Percentiles rank a stretch among this genome's conserved stretches.
Evolutionary conservation across 225 moss, liverwort and hornwort genomes (phyloP).

Genomic region (Pseudisothecium myosuroides): DNA sequence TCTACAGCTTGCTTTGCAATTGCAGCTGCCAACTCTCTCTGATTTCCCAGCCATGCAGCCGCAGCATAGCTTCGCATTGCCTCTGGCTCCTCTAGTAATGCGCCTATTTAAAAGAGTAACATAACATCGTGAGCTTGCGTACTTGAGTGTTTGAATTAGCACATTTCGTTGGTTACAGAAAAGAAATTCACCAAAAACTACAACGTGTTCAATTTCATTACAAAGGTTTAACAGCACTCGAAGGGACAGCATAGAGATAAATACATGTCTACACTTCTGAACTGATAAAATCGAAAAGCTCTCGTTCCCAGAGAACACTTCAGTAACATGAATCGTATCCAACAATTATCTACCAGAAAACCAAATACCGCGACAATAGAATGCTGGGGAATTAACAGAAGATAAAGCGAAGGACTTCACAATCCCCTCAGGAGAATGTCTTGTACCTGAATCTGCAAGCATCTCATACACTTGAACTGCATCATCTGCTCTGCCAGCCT

Average conservation of each 20-base stretch:
- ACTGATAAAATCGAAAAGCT: not conserved
- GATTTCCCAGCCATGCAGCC: slow-evolving; percentile 64
- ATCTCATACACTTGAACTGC: slow-evolving; percentile 67
- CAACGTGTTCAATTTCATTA: not conserved
- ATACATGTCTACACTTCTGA: not conserved
- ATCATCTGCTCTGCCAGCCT: slow-evolving; percentile 55
- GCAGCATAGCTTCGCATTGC: slow-evolving; percentile 81
- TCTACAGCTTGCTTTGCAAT: slow-evolving; percentile 69
- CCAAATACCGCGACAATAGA: not conserved
- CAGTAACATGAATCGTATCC: not conserved
- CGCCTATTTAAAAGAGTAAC: slow-evolving; percentile 22
- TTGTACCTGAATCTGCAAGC: slow-evolving; percentile 48
- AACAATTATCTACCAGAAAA: not conserved
- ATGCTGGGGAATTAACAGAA: not conserved
- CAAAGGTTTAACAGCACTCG: not conserved
- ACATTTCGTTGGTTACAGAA: not conserved
- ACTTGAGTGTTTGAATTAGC: not conserved
- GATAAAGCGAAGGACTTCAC: not conserved
- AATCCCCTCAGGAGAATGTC: not conserved
- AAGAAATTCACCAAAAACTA: not conserved
- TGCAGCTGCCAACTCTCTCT: slow-evolving; percentile 50
- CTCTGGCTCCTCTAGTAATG: slow-evolving; percentile 56
- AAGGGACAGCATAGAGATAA: not conserved
- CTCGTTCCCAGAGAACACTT: not conserved
- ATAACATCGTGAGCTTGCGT: slow-evolving; percentile 1